Conservation (phyloP, 139 green algal species). For the Ettlia oleoabundans region DNA sequence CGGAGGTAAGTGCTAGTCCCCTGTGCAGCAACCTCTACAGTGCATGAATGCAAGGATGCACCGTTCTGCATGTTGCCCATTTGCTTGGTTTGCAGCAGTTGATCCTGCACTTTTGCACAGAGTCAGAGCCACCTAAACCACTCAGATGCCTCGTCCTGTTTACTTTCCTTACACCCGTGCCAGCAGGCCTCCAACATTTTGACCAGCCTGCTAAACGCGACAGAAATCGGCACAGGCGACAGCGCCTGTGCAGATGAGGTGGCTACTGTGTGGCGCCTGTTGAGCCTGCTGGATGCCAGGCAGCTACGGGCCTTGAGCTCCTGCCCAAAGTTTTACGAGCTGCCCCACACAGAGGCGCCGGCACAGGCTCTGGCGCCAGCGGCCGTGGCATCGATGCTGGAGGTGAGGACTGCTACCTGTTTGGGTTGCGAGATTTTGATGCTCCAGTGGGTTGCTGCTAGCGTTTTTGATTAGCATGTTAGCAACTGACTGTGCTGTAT, state of each 20-base stretch:
- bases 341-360: constrained; percentile 1
- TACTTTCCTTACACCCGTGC: not conserved
- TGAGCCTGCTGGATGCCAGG: not conserved
- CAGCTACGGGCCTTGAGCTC: constrained; percentile 14
- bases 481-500: not conserved
- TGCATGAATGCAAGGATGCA: no score
- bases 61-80: no score
- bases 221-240: not conserved
- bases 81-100: no score
- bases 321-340: constrained; percentile 7
- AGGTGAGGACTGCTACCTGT: not conserved
- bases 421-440: not conserved
- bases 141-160: no score
- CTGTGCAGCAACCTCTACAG: no score
- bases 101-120: no score
- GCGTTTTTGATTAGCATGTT: no score
- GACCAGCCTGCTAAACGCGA: not conserved
- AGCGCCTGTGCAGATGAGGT: not conserved
- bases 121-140: no score
- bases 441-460: not conserved
- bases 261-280: constrained; percentile 15
- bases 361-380: not conserved
- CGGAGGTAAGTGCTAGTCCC: no score
- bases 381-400: not conserved
- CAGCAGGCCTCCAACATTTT: not conserved